phyloP scores from a whole-genome alignment of 176 grass and related monocot species.

The Triticum aestivum region DNA sequence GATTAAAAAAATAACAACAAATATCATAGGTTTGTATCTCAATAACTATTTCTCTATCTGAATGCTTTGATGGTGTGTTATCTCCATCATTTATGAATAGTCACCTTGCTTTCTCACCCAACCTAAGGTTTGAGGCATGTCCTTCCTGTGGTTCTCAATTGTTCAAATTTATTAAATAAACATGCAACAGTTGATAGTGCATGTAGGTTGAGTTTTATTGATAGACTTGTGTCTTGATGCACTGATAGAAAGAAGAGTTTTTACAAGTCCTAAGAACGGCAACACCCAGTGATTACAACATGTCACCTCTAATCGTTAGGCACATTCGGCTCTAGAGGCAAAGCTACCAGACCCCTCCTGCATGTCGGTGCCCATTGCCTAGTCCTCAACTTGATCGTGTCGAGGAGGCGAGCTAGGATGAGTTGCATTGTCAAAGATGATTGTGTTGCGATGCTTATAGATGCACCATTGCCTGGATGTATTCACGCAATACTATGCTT shows the following conservation, averaged over 20 bases:
- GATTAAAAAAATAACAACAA: background rate
- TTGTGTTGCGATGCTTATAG: background rate
- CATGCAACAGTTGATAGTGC: background rate
- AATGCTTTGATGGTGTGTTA: slow-evolving; percentile 6
- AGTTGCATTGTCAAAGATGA: background rate
- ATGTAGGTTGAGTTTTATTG: too few relatives aligned
- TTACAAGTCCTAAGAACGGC: background rate
- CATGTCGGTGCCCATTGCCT: background rate
- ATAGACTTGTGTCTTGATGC: too few relatives aligned
- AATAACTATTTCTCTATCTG: background rate
- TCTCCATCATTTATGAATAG: background rate
- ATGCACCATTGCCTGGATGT: background rate
- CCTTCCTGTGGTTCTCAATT: background rate
- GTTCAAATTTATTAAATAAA: background rate
- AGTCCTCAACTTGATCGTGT: background rate
- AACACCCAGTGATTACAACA: background rate
- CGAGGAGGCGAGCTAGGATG: background rate
- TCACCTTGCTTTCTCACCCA: too few relatives aligned
- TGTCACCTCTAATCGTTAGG: background rate
- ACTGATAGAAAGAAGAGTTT: too few relatives aligned
- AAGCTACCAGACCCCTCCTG: background rate
- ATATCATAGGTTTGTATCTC: background rate
- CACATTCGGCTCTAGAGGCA: background rate
- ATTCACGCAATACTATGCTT: slow-evolving; percentile 5
- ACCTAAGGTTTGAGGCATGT: too few relatives aligned